phyloP scores from a whole-genome alignment of 768 basidiomycete species.

The Kwoniella bestiolae region DNA sequence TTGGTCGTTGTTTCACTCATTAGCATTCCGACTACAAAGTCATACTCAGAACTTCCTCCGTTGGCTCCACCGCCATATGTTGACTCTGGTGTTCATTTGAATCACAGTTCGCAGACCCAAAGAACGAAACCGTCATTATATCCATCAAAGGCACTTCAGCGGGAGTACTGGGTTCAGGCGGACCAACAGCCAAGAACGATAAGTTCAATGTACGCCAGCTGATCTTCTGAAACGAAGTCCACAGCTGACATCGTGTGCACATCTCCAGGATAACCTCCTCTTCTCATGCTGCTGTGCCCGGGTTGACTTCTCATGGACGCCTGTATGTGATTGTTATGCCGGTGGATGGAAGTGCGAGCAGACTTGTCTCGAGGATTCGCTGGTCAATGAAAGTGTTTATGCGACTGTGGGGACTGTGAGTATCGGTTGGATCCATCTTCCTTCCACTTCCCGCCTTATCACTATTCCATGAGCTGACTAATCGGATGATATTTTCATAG shows the following conservation, averaged over 20 bases:
- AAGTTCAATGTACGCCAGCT: constrained; percentile 69
- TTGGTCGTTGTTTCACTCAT: no score
- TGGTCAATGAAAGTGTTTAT: constrained; percentile 81
- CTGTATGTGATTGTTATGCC: constrained; percentile 86
- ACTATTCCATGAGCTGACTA: not conserved
- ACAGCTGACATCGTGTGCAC: constrained; percentile 4
- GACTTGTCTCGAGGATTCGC: constrained; percentile 75
- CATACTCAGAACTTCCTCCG: no score
- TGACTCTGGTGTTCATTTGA: not conserved
- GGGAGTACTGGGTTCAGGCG: constrained; percentile 70
- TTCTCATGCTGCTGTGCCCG: constrained; percentile 95
- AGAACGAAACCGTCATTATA: constrained; percentile 80
- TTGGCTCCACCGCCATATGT: no score
- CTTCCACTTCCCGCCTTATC: no score
- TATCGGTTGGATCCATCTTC: no score
- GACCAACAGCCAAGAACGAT: constrained; percentile 83
- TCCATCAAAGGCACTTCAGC: constrained; percentile 94
- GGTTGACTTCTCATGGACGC: constrained; percentile 90
- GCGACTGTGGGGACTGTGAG: constrained; percentile 82
- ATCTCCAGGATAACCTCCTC: constrained; percentile 74
- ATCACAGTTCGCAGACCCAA: constrained; percentile 53
- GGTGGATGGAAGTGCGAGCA: constrained; percentile 77
- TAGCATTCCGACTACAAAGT: no score
- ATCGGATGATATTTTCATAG: constrained; percentile 59
- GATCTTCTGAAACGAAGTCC: no score